Conservation (phyloP, 2,329 filamentous ascomycete species). For the Calonectria pauciramosa region DNA sequence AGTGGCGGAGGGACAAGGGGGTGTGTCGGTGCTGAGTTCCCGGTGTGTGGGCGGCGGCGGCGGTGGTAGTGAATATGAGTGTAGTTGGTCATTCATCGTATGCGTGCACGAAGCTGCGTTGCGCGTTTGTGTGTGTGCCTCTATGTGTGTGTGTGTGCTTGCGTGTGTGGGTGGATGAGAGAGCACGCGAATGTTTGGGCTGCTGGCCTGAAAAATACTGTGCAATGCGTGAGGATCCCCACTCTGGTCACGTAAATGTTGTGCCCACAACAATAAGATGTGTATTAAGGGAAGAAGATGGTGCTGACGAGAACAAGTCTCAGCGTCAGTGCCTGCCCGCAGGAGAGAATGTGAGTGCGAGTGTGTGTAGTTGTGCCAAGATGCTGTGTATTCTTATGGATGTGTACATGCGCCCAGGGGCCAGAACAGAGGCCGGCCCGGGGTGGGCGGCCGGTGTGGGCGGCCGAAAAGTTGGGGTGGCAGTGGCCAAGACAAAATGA, state of each 20-base stretch:
- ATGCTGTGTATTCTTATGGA: not conserved
- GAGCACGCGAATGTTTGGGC: not conserved
- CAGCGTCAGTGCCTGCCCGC: slow-evolving; percentile 1
- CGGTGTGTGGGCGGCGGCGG: not conserved
- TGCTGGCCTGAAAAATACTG: not conserved
- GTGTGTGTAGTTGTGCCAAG: not conserved
- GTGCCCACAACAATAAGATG: not conserved
- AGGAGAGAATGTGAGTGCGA: not conserved
- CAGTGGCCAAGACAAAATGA: slow-evolving; percentile 8
- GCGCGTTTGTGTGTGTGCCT: slow-evolving; percentile 12
- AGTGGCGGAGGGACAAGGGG: slow-evolving; percentile 20
- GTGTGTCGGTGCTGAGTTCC: not conserved
- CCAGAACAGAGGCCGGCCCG: slow-evolving; percentile 17
- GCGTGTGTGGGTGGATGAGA: not conserved
- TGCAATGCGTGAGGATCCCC: slow-evolving; percentile 7
- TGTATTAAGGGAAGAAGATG: slow-evolving; percentile 4
- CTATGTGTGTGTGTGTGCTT: not conserved
- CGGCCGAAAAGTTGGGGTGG: slow-evolving; percentile 11
- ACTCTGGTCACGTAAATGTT: not conserved
- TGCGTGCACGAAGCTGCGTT: not conserved
- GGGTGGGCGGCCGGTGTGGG: slow-evolving; percentile 10
- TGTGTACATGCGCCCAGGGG: slow-evolving; percentile 12
- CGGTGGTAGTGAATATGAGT: not conserved
- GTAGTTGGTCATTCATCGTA: slow-evolving; percentile 8
- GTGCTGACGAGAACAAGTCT: not conserved